Conservation (phyloP, 306 rosid genomes). For the Psophocarpus tetragonolobus region DNA sequence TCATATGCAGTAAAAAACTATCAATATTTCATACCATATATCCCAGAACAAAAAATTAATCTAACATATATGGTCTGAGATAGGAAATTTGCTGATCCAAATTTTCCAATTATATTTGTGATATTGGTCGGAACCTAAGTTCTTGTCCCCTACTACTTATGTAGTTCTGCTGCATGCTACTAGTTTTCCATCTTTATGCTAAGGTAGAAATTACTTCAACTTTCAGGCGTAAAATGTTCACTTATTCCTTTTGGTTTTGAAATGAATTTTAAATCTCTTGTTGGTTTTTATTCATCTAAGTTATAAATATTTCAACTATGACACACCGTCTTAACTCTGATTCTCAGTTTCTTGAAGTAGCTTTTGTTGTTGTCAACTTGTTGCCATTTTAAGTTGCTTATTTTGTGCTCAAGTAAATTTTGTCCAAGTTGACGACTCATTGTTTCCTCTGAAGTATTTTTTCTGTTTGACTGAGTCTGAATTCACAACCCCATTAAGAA, state of each 20-base stretch:
- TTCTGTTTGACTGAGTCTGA: not conserved
- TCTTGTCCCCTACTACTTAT: not conserved
- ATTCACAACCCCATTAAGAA: not conserved
- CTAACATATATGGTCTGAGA: too few relatives aligned
- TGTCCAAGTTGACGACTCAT: not conserved
- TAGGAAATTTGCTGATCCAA: too few relatives aligned
- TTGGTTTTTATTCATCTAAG: not conserved
- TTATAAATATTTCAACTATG: too few relatives aligned
- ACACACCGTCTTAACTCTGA: not conserved
- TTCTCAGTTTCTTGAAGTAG: not conserved
- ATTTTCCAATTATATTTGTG: too few relatives aligned
- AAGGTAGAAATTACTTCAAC: not conserved
- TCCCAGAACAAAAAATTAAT: too few relatives aligned
- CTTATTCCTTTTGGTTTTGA: not conserved
- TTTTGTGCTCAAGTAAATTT: not conserved
- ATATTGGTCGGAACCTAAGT: not conserved
- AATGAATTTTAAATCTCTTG: not conserved
- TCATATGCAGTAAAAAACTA: too few relatives aligned
- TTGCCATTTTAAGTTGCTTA: not conserved
- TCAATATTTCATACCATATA: too few relatives aligned
- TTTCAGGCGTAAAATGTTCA: too few relatives aligned
- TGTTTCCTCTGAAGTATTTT: not conserved
- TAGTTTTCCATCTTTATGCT: not conserved
- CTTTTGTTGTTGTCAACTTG: not conserved
- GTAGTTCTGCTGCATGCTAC: constrained; percentile 16